Conservation (phyloP, 257 asterid genomes). For the Solanum medicagineum region DNA sequence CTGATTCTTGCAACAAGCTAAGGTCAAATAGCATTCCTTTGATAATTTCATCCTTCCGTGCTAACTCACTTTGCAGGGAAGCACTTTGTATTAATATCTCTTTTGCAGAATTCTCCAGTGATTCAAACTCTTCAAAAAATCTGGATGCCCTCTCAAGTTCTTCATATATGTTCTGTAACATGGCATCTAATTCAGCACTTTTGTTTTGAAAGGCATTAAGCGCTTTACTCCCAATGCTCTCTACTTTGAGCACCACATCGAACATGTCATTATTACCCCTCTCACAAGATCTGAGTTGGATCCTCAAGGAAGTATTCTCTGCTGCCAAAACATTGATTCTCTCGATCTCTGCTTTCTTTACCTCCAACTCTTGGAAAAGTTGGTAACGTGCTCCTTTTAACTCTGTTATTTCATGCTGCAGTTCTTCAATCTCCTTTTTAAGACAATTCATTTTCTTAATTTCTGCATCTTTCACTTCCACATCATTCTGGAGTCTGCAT, state of each 20-base stretch:
- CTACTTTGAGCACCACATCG: slow-evolving; percentile 1
- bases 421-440: slow-evolving; percentile 38
- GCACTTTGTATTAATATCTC: slow-evolving; percentile 38
- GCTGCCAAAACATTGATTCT: slow-evolving; percentile 22
- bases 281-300: slow-evolving; percentile 28
- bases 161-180: slow-evolving; percentile 25
- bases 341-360: slow-evolving; percentile 23
- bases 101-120: slow-evolving; percentile 39
- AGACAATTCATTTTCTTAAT: slow-evolving; percentile 29
- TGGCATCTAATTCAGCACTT: slow-evolving; percentile 21
- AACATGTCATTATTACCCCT: slow-evolving; percentile 13
- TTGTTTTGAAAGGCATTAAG: slow-evolving; percentile 15
- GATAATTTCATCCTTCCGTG: slow-evolving; percentile 76
- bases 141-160: slow-evolving; percentile 28
- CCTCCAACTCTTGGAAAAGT: slow-evolving; percentile 46
- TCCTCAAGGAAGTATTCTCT: slow-evolving; percentile 35
- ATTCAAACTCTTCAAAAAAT: slow-evolving; percentile 38
- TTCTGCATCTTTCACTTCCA: slow-evolving; percentile 40
- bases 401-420: slow-evolving; percentile 27
- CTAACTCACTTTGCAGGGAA: slow-evolving; percentile 41
- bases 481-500: slow-evolving; percentile 26
- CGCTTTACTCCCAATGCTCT: slow-evolving; percentile 22
- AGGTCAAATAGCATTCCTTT: slow-evolving; percentile 76
- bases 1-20: slow-evolving; percentile 83
- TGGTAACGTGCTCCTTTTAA: slow-evolving; percentile 22